Evolutionary conservation across 805 yeast genomes (phyloP).

Genomic region (Yarrowia porcina): DNA sequence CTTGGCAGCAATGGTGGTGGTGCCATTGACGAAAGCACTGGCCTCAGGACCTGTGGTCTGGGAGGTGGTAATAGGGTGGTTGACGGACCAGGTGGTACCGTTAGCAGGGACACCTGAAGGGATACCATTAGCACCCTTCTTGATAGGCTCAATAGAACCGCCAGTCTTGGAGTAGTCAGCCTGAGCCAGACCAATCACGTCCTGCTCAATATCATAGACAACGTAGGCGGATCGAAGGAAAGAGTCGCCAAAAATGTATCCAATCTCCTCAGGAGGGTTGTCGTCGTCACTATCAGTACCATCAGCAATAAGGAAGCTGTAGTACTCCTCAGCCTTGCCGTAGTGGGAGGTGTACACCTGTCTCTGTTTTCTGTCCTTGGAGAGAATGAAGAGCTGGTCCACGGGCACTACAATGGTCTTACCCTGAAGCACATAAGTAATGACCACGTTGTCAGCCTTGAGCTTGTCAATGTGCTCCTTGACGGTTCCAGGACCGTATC

Average conservation of each 20-base stretch:
- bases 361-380: neutral
- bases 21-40: neutral
- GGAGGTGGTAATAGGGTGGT: slow-evolving; percentile 2
- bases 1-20: neutral
- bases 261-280: neutral
- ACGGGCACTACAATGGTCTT: neutral
- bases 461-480: neutral
- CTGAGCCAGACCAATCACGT: slow-evolving; percentile 55
- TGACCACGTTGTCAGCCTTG: neutral
- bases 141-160: neutral
- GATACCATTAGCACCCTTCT: neutral
- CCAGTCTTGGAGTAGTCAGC: slow-evolving; percentile 35
- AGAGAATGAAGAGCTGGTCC: neutral
- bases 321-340: neutral
- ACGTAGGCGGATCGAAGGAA: slow-evolving; percentile 61
- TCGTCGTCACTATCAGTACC: neutral
- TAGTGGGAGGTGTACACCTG: neutral
- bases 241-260: slow-evolving; percentile 52
- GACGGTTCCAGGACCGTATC: neutral
- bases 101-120: neutral
- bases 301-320: neutral
- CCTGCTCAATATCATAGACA: slow-evolving; percentile 60
- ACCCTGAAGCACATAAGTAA: slow-evolving; percentile 16
- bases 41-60: neutral
- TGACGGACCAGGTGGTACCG: neutral